Conservation (phyloP, 2,329 filamentous ascomycete genomes). For the Ilyonectria mors-panacis region DNA sequence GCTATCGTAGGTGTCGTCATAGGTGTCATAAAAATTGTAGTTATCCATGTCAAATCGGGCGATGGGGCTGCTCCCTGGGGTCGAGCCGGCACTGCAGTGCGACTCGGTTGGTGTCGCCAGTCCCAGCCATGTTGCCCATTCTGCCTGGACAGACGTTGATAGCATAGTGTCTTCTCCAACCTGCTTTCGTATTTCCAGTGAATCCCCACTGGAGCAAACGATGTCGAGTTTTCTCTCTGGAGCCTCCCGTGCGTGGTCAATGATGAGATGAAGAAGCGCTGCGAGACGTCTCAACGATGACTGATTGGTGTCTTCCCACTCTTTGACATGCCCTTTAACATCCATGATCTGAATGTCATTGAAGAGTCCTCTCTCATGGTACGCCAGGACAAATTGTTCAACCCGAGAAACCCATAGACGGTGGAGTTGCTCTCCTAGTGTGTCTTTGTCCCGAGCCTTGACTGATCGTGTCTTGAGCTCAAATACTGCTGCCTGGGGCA, state of each 20-base stretch:
- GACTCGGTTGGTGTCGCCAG: not conserved
- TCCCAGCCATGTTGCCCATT: constrained; percentile 47
- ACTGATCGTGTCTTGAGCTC: constrained; percentile 62
- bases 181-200: constrained; percentile 47
- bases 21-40: not conserved
- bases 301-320: constrained; percentile 56
- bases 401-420: constrained; percentile 60
- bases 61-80: not conserved
- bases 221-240: constrained; percentile 44
- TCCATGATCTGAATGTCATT: constrained; percentile 53
- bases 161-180: constrained; percentile 36
- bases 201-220: constrained; percentile 24
- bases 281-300: constrained; percentile 49
- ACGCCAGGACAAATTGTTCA: constrained; percentile 58
- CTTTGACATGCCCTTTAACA: constrained; percentile 47
- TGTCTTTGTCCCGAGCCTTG: constrained; percentile 33
- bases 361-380: constrained; percentile 56
- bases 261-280: constrained; percentile 41
- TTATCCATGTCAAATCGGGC: not conserved
- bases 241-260: constrained; percentile 24
- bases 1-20: not conserved
- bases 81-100: not conserved
- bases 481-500: constrained; percentile 55
- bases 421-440: constrained; percentile 55
- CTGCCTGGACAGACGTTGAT: constrained; percentile 37